Conservation (phyloP, 352 stramenopile species). For the Pelagophyceae sp. region DNA sequence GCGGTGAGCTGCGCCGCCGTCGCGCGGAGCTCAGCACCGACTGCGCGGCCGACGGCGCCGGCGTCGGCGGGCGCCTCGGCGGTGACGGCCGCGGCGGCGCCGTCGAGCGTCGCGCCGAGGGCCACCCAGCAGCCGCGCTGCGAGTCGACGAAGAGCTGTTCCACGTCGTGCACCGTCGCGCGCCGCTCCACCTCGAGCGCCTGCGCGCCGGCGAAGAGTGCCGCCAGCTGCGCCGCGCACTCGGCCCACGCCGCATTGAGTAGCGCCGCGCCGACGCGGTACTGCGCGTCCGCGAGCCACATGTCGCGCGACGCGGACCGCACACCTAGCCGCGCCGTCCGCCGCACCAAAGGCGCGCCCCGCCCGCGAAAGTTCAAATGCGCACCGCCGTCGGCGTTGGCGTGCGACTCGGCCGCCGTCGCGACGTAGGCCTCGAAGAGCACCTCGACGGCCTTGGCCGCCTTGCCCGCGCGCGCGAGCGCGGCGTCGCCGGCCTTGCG, state of each 20-base stretch:
- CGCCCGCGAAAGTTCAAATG: too few relatives aligned
- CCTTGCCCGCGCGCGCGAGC: background rate
- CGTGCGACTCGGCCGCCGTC: background rate
- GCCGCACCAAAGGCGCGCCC: too few relatives aligned
- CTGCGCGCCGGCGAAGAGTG: background rate
- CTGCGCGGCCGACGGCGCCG: background rate
- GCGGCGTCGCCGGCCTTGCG: background rate
- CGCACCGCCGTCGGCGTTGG: background rate
- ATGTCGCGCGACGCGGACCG: background rate
- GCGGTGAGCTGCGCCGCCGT: background rate
- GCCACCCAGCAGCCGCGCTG: background rate
- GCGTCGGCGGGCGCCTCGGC: background rate
- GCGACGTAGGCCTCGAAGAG: conserved; percentile 2
- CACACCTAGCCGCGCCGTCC: too few relatives aligned
- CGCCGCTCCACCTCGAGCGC: background rate
- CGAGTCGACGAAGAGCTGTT: background rate
- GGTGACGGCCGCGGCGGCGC: background rate
- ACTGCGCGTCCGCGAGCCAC: background rate
- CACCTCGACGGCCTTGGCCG: background rate
- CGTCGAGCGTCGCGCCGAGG: background rate
- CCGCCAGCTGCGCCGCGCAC: background rate
- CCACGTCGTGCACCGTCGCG: background rate
- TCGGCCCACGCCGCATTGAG: background rate
- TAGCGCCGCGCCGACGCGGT: background rate
- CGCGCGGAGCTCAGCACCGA: background rate